phyloP scores from a whole-genome alignment of 1,284 basidiomycete species.

The Cystobasidium sp. region DNA sequence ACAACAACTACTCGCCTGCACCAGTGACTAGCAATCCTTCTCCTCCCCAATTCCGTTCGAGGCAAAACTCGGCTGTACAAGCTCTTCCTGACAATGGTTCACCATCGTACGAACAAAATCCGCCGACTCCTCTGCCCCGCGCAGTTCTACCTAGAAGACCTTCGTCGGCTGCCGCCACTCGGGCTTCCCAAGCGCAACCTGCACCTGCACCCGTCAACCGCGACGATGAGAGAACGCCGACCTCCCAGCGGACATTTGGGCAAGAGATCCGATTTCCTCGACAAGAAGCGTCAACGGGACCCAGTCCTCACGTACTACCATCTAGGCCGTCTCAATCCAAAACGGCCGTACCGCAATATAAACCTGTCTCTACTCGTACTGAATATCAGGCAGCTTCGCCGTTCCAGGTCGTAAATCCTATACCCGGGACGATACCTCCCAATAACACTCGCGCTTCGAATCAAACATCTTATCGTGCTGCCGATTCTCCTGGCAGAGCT shows the following conservation, averaged over 20 bases:
- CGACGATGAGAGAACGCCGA: slow-evolving; percentile 21
- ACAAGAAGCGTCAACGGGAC: background rate
- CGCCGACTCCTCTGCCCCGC: slow-evolving; percentile 8
- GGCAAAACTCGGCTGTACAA: slow-evolving; percentile 7
- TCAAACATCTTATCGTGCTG: background rate
- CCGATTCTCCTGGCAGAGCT: slow-evolving; percentile 21
- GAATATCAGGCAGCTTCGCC: slow-evolving; percentile 15
- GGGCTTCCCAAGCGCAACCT: background rate
- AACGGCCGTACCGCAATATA: background rate
- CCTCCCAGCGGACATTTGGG: slow-evolving; percentile 24
- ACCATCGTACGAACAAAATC: background rate
- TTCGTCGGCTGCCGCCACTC: slow-evolving; percentile 5
- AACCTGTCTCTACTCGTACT: background rate
- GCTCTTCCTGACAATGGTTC: background rate
- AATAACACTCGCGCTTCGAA: slow-evolving; percentile 34
- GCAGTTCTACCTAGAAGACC: slow-evolving; percentile 11
- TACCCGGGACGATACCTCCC: slow-evolving; percentile 22
- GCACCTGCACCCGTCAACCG: background rate
- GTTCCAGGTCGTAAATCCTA: background rate
- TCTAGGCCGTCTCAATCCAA: background rate
- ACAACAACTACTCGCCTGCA: background rate
- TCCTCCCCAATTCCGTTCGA: background rate
- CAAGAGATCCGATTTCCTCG: slow-evolving; percentile 13
- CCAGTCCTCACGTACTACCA: background rate
- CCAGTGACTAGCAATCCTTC: background rate